A percentile compares a stretch with the other conserved stretches of the same genome.
phyloP scores from a whole-genome alignment of 257 asterid genomes.

The Solanum clarkiae region DNA sequence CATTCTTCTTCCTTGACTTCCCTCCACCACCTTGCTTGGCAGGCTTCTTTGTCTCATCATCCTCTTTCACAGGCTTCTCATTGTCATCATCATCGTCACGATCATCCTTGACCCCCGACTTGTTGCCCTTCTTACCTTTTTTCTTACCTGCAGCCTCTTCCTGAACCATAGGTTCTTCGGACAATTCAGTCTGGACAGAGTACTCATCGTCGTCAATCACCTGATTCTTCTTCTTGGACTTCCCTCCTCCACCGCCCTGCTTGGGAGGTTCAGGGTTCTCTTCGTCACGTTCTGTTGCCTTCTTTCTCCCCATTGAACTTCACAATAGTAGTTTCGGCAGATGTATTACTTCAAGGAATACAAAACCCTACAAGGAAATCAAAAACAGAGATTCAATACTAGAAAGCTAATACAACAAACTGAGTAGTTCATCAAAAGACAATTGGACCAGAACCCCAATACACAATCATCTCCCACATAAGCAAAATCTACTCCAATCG shows the following conservation, averaged over 20 bases:
- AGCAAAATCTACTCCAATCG: not conserved
- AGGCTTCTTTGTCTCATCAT: slow-evolving; percentile 15
- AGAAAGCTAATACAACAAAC: not conserved
- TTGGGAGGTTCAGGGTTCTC: slow-evolving; percentile 19
- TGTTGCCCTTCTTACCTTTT: slow-evolving; percentile 56
- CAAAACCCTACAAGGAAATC: not conserved
- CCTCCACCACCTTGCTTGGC: slow-evolving; percentile 24
- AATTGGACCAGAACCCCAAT: too few relatives aligned
- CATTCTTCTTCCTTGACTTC: slow-evolving; percentile 55
- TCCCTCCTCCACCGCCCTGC: slow-evolving; percentile 37
- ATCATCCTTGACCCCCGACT: not conserved
- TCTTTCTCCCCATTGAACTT: slow-evolving; percentile 72
- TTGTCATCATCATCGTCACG: slow-evolving; percentile 31
- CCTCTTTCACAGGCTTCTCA: slow-evolving; percentile 7
- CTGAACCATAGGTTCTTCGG: slow-evolving; percentile 42
- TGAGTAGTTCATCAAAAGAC: not conserved
- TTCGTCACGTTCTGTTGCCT: slow-evolving; percentile 30
- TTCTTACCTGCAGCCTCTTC: slow-evolving; percentile 50
- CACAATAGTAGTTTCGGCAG: slow-evolving; percentile 13
- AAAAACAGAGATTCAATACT: not conserved
- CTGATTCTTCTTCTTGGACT: slow-evolving; percentile 59
- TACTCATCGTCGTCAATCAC: slow-evolving; percentile 76
- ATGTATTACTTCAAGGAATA: not conserved
- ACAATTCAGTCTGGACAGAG: slow-evolving; percentile 44
- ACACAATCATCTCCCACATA: too few relatives aligned